Percentiles rank a stretch among this genome's conserved stretches.
phyloP scores from a whole-genome alignment of 2,329 filamentous ascomycete species.

The Fusarium oxysporum region DNA sequence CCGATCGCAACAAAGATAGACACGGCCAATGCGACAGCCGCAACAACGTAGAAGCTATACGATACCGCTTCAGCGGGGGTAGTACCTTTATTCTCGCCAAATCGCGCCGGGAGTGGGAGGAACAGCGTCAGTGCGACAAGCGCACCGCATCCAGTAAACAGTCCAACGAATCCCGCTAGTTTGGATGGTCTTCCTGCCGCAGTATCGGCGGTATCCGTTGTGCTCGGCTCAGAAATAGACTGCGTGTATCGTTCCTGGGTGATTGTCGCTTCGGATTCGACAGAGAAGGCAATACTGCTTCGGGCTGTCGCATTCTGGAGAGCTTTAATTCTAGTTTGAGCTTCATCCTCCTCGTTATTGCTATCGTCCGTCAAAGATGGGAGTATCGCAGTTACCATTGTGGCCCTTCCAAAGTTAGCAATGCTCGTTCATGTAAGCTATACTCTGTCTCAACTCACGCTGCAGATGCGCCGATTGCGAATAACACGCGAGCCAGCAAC shows the following conservation, averaged over 20 bases:
- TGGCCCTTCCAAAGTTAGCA: conserved; percentile 64
- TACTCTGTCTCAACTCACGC: conserved; percentile 62
- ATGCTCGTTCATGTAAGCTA: neutral
- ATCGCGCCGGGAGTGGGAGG: conserved; percentile 85
- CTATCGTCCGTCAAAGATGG: conserved; percentile 74
- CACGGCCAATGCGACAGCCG: conserved; percentile 75
- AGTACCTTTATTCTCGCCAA: conserved; percentile 76
- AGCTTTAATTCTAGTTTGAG: conserved; percentile 49
- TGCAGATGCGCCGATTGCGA: conserved; percentile 92
- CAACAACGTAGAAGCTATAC: conserved; percentile 90
- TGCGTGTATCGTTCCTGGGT: conserved; percentile 71
- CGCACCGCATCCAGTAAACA: conserved; percentile 93
- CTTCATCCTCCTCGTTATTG: conserved; percentile 44
- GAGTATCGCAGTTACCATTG: conserved; percentile 97
- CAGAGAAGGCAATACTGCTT: conserved; percentile 72
- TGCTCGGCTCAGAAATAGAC: conserved; percentile 47
- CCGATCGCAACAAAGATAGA: conserved; percentile 83
- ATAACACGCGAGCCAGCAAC: conserved; percentile 84
- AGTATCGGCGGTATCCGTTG: conserved; percentile 40
- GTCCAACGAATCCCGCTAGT: conserved; percentile 88
- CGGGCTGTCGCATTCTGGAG: conserved; percentile 55
- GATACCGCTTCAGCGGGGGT: conserved; percentile 80
- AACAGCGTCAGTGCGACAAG: conserved; percentile 85
- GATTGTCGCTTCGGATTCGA: conserved; percentile 80
- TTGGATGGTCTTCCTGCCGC: conserved; percentile 62